Evolutionary conservation across 2,329 filamentous ascomycete genomes (phyloP).

Genomic region (Raffaelea deltoideospora): DNA sequence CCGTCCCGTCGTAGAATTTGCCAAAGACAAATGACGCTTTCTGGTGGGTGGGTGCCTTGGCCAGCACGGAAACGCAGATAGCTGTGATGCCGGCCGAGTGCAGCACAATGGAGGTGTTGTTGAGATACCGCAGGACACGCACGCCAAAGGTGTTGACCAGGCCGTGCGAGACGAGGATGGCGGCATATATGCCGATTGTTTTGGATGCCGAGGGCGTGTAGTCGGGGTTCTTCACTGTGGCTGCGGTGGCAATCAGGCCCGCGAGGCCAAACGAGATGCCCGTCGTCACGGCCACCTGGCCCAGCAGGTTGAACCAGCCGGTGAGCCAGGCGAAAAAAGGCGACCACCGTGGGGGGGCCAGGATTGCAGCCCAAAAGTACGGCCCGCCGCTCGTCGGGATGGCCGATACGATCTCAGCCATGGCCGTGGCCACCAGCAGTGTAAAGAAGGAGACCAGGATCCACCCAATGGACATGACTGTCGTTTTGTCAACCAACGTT

Average conservation of each 20-base stretch:
- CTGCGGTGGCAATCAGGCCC: slow-evolving; percentile 20
- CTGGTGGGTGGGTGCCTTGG: slow-evolving; percentile 40
- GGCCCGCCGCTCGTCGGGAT: slow-evolving; percentile 43
- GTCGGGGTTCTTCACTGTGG: slow-evolving; percentile 19
- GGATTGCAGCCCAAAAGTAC: slow-evolving; percentile 45
- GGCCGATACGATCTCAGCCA: slow-evolving; percentile 45
- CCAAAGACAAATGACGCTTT: slow-evolving; percentile 39
- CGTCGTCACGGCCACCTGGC: slow-evolving; percentile 25
- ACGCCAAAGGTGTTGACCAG: slow-evolving; percentile 44
- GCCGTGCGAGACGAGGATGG: slow-evolving; percentile 36
- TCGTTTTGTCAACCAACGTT: not conserved
- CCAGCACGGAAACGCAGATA: slow-evolving; percentile 39
- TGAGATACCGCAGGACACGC: slow-evolving; percentile 36
- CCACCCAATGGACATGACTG: slow-evolving; percentile 41
- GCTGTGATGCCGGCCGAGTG: slow-evolving; percentile 36
- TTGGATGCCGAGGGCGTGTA: slow-evolving; percentile 26
- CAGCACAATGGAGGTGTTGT: slow-evolving; percentile 38
- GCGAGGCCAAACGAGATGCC: slow-evolving; percentile 26
- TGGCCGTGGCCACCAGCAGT: slow-evolving; percentile 34
- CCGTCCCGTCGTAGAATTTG: slow-evolving; percentile 38
- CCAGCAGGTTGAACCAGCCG: slow-evolving; percentile 26
- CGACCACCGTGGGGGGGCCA: slow-evolving; percentile 29
- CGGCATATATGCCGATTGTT: slow-evolving; percentile 45
- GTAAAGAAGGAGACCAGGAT: slow-evolving; percentile 40
- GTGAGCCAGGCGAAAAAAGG: slow-evolving; percentile 24